Conservation (phyloP, 108 stramenopile species). For the Skeletonema tropicum region DNA sequence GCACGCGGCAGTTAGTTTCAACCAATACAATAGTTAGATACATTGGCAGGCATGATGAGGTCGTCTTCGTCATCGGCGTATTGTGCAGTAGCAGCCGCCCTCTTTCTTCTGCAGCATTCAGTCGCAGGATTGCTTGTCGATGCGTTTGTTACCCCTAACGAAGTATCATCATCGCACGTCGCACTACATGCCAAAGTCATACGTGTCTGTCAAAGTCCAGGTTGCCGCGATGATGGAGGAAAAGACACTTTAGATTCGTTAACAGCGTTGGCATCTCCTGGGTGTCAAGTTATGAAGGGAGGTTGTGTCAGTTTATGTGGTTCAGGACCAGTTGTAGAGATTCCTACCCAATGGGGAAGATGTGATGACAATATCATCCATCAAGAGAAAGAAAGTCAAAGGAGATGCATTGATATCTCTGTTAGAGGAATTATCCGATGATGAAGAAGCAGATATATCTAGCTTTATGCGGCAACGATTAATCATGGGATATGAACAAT, state of each 20-base stretch:
- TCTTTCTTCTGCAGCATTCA: not conserved
- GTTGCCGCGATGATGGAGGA: slow-evolving; percentile 43
- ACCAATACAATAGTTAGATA: too few relatives aligned
- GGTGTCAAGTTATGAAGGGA: slow-evolving; percentile 35
- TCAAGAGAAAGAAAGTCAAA: slow-evolving; percentile 35
- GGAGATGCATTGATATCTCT: slow-evolving; percentile 30
- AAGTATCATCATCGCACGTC: not conserved
- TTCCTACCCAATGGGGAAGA: slow-evolving; percentile 18
- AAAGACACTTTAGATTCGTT: slow-evolving; percentile 26
- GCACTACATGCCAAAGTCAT: slow-evolving; percentile 7
- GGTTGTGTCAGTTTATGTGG: slow-evolving; percentile 58
- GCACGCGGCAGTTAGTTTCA: too few relatives aligned
- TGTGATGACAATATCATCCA: slow-evolving; percentile 9
- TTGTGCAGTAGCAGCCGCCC: not conserved
- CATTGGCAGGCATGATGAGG: not conserved
- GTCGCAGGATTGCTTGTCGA: not conserved
- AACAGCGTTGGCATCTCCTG: slow-evolving; percentile 48
- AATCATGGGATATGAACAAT: slow-evolving; percentile 31
- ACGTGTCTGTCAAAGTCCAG: slow-evolving; percentile 39
- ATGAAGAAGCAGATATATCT: not conserved
- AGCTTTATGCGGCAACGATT: slow-evolving; percentile 29
- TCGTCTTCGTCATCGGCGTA: not conserved
- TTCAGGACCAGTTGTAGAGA: slow-evolving; percentile 54
- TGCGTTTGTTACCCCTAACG: not conserved
- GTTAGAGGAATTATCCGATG: slow-evolving; percentile 26